Evolutionary conservation across 768 basidiomycete genomes (phyloP).

Genomic region (Pisolithus albus): DNA sequence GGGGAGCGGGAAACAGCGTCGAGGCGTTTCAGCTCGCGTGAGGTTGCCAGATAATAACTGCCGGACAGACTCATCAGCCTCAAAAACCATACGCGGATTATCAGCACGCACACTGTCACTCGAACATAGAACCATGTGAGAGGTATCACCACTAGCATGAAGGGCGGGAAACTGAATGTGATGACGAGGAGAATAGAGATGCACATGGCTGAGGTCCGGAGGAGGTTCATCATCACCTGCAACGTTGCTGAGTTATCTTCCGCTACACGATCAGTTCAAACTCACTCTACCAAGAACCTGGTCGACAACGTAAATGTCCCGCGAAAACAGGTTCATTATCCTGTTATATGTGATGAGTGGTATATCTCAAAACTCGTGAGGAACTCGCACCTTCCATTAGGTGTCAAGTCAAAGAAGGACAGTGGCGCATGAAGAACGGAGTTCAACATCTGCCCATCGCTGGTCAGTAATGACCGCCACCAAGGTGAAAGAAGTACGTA

Average conservation of each 20-base stretch:
- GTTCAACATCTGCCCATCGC: slow-evolving; percentile 54
- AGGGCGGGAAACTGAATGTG: slow-evolving; percentile 72
- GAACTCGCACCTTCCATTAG: slow-evolving; percentile 60
- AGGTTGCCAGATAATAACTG: slow-evolving; percentile 84
- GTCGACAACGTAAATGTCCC: slow-evolving; percentile 84
- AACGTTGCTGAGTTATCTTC: background rate
- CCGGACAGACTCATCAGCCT: background rate
- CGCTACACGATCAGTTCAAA: background rate
- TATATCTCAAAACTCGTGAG: background rate
- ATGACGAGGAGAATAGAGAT: slow-evolving; percentile 67
- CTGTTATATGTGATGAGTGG: slow-evolving; percentile 27
- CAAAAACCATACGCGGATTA: background rate
- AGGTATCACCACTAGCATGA: slow-evolving; percentile 69
- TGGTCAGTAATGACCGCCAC: background rate
- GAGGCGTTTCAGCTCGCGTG: slow-evolving; percentile 80
- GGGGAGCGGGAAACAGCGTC: slow-evolving; percentile 87
- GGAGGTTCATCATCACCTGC: slow-evolving; percentile 58
- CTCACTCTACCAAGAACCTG: slow-evolving; percentile 64
- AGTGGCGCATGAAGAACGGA: slow-evolving; percentile 79
- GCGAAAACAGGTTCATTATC: slow-evolving; percentile 85
- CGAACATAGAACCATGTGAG: slow-evolving; percentile 71
- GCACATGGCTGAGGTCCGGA: slow-evolving; percentile 56
- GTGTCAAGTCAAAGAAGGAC: slow-evolving; percentile 87
- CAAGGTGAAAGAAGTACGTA: slow-evolving; percentile 28
- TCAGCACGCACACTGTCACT: slow-evolving; percentile 63